Percentiles rank a stretch among this genome's conserved stretches.
These are phyloP conservation scores for cucumber (Cucumis sativus) DNA, from an alignment of 306 rosid species.

Conservation along the genomic window DNA sequence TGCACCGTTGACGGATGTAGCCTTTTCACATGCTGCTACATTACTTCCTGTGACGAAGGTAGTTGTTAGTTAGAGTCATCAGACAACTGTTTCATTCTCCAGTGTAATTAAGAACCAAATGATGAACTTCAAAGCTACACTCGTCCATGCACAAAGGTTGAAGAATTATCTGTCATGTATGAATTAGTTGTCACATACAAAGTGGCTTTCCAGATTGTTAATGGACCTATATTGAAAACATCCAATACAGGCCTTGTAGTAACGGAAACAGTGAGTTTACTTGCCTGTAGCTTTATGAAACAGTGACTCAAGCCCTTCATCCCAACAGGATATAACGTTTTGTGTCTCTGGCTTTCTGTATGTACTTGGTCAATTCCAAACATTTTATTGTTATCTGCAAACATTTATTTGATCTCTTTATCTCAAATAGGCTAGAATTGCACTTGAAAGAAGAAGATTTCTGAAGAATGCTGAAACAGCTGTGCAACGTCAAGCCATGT, in stretches of 20 bases:
- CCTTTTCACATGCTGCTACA: slow-evolving; percentile 97
- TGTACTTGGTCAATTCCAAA: not conserved
- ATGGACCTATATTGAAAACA: not conserved
- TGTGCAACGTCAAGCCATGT: slow-evolving; percentile 89
- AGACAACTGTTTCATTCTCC: not conserved
- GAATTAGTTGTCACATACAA: not conserved
- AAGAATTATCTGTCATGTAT: not conserved
- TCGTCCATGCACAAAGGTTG: not conserved
- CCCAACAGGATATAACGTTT: not conserved
- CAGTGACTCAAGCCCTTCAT: not conserved
- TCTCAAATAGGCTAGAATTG: slow-evolving; percentile 79
- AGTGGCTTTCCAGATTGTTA: not conserved
- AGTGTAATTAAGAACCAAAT: not conserved
- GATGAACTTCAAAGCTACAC: not conserved
- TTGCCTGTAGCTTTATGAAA: not conserved
- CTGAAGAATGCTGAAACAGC: slow-evolving; percentile 93
- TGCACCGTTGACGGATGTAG: slow-evolving; percentile 86
- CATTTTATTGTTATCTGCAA: not conserved
- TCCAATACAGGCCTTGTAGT: not conserved
- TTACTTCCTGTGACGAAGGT: slow-evolving; percentile 99
- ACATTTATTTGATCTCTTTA: slow-evolving; percentile 16
- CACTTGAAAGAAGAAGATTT: slow-evolving; percentile 88
- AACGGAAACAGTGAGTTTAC: not conserved
- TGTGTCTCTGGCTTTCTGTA: not conserved
- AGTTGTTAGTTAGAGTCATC: slow-evolving; percentile 7